Conservation (phyloP, 306 rosid genomes). For the Rosa lucieae region DNA sequence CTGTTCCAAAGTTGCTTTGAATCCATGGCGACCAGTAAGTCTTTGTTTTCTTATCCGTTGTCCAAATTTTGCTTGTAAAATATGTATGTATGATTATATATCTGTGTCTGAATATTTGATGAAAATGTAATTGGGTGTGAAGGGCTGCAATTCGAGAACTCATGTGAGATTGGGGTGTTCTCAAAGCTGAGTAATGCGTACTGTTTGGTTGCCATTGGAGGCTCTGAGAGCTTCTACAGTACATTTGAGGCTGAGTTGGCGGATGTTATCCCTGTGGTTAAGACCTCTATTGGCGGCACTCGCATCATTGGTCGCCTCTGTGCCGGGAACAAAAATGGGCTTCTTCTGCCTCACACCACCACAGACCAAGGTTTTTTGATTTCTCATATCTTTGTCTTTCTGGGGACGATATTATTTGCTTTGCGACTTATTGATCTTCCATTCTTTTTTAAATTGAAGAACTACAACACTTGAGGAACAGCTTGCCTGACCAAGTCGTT, state of each 20-base stretch:
- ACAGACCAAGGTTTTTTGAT: conserved; percentile 74
- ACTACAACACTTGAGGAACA: conserved; percentile 92
- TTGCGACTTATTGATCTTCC: background rate
- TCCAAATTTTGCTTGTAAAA: background rate
- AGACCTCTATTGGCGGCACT: conserved; percentile 81
- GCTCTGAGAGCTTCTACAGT: conserved; percentile 92
- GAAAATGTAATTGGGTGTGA: conserved; percentile 6
- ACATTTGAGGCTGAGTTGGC: conserved; percentile 77
- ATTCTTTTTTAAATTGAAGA: conserved; percentile 44
- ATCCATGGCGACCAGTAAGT: conserved; percentile 24
- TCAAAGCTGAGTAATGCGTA: conserved; percentile 94
- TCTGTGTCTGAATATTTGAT: background rate
- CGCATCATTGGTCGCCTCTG: conserved; percentile 94
- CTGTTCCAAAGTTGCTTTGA: background rate
- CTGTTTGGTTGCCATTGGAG: conserved; percentile 97
- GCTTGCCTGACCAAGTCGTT: conserved; percentile 88
- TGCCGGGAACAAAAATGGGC: conserved; percentile 95
- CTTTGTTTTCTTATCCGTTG: background rate
- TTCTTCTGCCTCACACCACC: conserved; percentile 88
- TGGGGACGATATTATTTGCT: background rate
- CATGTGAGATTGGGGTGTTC: conserved; percentile 87
- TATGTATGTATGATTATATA: background rate
- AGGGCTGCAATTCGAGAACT: conserved; percentile 94
- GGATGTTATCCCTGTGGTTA: conserved; percentile 79
- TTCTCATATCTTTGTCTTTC: background rate